Evolutionary conservation across 805 yeast genomes (phyloP).

Genomic region (Saccharomycopsis amapae): DNA sequence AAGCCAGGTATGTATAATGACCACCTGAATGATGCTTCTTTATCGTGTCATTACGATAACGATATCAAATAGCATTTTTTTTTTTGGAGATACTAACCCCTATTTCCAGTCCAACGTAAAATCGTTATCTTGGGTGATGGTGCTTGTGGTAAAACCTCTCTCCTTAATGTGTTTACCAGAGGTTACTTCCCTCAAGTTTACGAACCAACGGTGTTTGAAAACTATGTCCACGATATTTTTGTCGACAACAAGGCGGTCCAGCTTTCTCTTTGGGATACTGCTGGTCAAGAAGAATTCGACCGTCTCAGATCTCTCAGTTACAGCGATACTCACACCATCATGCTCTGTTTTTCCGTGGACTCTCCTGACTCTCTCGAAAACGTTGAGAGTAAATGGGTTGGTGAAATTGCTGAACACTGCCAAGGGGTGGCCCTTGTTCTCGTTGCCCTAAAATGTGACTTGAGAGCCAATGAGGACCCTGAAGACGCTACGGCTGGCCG

Average conservation of each 20-base stretch:
- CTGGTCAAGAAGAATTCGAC: slow-evolving; percentile 98
- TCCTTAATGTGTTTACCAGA: slow-evolving; percentile 89
- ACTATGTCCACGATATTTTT: slow-evolving; percentile 93
- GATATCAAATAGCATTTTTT: background rate
- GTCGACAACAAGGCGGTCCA: slow-evolving; percentile 92
- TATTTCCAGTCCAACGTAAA: slow-evolving; percentile 63
- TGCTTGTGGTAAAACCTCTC: slow-evolving; percentile 97
- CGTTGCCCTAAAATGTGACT: slow-evolving; percentile 92
- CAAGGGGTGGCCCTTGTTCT: slow-evolving; percentile 91
- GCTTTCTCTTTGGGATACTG: slow-evolving; percentile 95
- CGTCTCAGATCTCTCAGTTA: slow-evolving; percentile 86
- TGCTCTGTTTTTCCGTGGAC: slow-evolving; percentile 93
- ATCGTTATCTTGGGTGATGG: slow-evolving; percentile 96
- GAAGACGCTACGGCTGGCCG: slow-evolving; percentile 28
- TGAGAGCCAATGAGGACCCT: slow-evolving; percentile 65
- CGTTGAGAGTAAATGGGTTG: slow-evolving; percentile 94
- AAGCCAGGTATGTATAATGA: slow-evolving; percentile 34
- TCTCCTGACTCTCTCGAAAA: slow-evolving; percentile 91
- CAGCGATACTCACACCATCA: slow-evolving; percentile 93
- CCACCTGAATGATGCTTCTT: background rate
- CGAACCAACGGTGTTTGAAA: slow-evolving; percentile 97
- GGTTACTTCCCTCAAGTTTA: slow-evolving; percentile 98
- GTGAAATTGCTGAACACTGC: slow-evolving; percentile 94
- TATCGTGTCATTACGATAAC: background rate
- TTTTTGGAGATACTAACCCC: background rate